These are phyloP conservation scores for Larix sibirica DNA, from an alignment of 83 land plant species.

Conservation along the genomic window DNA sequence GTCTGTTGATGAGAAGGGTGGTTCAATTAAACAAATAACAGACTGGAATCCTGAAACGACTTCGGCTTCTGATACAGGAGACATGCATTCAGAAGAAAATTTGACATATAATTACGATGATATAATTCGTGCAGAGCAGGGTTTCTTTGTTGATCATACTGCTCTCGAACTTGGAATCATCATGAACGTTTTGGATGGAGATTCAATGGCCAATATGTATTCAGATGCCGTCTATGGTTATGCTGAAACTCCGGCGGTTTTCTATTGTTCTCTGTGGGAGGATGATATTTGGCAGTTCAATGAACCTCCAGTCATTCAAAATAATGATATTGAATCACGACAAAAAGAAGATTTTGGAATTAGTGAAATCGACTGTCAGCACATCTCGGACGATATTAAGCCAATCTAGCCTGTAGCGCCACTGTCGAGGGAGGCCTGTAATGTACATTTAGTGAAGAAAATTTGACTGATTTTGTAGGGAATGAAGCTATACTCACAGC, in stretches of 20 bases:
- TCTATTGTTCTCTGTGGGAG: not conserved
- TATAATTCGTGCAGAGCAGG: not conserved
- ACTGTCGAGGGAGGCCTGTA: not conserved
- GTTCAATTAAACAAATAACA: not conserved
- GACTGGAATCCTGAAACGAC: not conserved
- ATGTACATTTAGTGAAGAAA: too few species aligned
- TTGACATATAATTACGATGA: not conserved
- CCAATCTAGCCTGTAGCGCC: too few species aligned
- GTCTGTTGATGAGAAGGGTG: too few species aligned
- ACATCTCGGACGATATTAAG: too few species aligned
- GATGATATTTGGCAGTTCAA: slow-evolving; percentile 8
- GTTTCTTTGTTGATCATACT: not conserved
- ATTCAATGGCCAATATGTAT: not conserved
- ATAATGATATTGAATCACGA: not conserved
- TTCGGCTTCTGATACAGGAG: not conserved
- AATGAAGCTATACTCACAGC: too few species aligned
- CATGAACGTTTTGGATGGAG: too few species aligned
- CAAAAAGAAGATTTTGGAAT: not conserved
- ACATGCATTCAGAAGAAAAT: not conserved
- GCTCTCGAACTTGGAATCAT: not conserved
- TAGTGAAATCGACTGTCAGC: not conserved
- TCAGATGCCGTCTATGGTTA: not conserved
- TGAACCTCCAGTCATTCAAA: not conserved
- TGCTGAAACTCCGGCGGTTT: not conserved
- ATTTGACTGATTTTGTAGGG: too few species aligned